Evolutionary conservation across 495 filamentous ascomycete genomes (phyloP), one percentile per base, ranked within the genome.

Genomic region (Cercophora scortea): DNA sequence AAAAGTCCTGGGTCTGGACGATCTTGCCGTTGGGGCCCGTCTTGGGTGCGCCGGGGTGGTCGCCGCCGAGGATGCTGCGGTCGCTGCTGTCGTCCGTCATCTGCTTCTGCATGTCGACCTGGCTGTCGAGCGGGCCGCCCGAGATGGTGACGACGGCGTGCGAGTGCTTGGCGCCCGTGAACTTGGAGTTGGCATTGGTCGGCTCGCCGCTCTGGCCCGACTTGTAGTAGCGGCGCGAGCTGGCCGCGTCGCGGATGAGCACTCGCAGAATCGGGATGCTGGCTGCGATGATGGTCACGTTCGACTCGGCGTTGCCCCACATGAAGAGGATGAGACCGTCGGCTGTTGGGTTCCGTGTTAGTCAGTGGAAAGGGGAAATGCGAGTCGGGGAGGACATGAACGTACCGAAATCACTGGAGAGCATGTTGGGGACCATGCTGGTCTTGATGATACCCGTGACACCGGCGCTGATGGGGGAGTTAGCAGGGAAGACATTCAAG

Each of bases 251-350:
- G 17, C 43, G 43, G 19, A 45, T 45, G 1, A 45, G 43, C 10
- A 45, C 56, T 19, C 64, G 64, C 17, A 66, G 49, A n/a, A 62
- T 55, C 7, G 64, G 64, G 15, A 66, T 64, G 11, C 53, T 61
- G 11, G 61, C 61, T 11, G 61, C 64, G 34, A 64, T 59, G 46
- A 67, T 67, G 36, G 59, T 64, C n/a, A 51, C 54, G n/a, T 55
- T 44, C 1, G 51, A 42, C 47, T 67, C 61, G 16, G 61, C 61
- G 42, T 56, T 55, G 42, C 53, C 59, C 57, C 55, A 58, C 17
- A 57, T 51, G 45, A 59, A 55, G 35, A 59, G 57, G 32, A 45
- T 47, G 42, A 58, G 32, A 35, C 49, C 49, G 19, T 56, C 53
- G 40, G 43, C 47, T 59, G 16, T 19, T 35, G 16, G n/a, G 45